Conservation (phyloP, 2,329 filamentous ascomycete species). For the Cylindrodendrum hubeiense region DNA sequence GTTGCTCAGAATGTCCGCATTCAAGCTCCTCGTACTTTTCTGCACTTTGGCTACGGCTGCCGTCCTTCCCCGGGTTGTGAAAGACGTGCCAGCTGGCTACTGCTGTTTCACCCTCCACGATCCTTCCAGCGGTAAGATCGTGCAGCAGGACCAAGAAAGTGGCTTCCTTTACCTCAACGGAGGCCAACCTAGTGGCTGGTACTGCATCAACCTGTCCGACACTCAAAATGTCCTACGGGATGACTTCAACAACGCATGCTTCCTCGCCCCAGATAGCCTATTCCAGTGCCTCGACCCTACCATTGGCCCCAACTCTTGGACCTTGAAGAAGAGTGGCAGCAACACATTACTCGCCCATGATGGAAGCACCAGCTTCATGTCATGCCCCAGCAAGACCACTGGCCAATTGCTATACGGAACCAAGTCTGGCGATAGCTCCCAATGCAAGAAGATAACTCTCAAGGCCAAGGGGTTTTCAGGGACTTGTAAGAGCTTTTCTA, state of each 20-base stretch:
- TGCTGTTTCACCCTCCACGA: conserved; percentile 51
- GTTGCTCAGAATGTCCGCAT: conserved; percentile 32
- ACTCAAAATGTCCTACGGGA: conserved; percentile 45
- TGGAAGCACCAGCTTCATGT: conserved; percentile 38
- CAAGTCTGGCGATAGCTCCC: conserved; percentile 24
- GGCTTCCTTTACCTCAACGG: conserved; percentile 46
- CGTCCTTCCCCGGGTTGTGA: conserved; percentile 35
- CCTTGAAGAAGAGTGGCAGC: conserved; percentile 37
- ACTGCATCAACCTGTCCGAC: conserved; percentile 46
- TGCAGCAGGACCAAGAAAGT: conserved; percentile 43
- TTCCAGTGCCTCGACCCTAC: conserved; percentile 50
- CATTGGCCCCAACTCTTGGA: conserved; percentile 46
- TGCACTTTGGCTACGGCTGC: conserved; percentile 35
- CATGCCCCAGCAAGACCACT: conserved; percentile 40
- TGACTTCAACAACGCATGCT: conserved; percentile 48
- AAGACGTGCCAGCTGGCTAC: conserved; percentile 33
- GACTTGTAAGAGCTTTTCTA: conserved; percentile 38
- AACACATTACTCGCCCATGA: conserved; percentile 42
- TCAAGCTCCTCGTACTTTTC: conserved; percentile 36
- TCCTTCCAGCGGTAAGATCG: conserved; percentile 33
- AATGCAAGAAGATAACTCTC: conserved; percentile 42
- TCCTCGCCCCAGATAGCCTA: conserved; percentile 40
- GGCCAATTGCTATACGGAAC: conserved; percentile 43
- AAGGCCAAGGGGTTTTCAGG: conserved; percentile 44
- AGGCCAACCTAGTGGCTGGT: conserved; percentile 43